Evolutionary conservation across 1,139 yeast species (phyloP), one percentile per base, ranked within the genome.

Genomic region (Suhomyces yuchorum): DNA sequence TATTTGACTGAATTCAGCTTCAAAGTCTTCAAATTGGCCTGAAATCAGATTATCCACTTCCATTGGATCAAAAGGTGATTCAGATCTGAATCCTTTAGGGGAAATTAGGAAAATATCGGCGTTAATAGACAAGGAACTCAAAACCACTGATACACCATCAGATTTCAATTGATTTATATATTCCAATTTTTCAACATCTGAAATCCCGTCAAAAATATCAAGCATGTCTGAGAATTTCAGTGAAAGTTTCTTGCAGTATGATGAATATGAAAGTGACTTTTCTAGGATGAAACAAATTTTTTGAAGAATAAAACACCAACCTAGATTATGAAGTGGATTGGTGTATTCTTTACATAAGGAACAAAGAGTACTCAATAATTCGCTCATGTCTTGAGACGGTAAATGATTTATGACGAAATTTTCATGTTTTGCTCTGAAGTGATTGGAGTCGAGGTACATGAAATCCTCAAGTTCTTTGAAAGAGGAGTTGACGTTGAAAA

Each of bases 381-480:
- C 34, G 4, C 4, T 20, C 37, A 42, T 28, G 15, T 30, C 32
- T 11, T 42, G 37, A 15, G 8, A 3, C 3, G 37, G 19, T n/a
- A 40, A 33, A 22, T n/a, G 30, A 9, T 22, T 36, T 3, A 33
- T 3, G 8, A 4, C 3, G 9, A 40, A 15, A 8, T 9, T 15
- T 14, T 4, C 4, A 1, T 22, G 2, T 15, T 9, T 12, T 2
- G 18, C 17, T 3, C 6, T 14, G 3, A 8, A 17, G 2, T 2
- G n/a, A 2, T 23, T 8, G 2, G 9, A 24, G 15, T 32, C 14
- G 3, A 42, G 17, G 4, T 39, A n/a, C 32, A 58, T 53, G 38
- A 54, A 57, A 12, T 40, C 19, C 37, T 53, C 55, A 15, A 59
- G 44, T 12, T 35, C 36, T 5, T 24, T 30, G 15, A 35, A 51